Percentiles rank a stretch among this genome's conserved stretches.
phyloP scores from a whole-genome alignment of 345 rosid genomes.

The Euphorbia peplus region DNA sequence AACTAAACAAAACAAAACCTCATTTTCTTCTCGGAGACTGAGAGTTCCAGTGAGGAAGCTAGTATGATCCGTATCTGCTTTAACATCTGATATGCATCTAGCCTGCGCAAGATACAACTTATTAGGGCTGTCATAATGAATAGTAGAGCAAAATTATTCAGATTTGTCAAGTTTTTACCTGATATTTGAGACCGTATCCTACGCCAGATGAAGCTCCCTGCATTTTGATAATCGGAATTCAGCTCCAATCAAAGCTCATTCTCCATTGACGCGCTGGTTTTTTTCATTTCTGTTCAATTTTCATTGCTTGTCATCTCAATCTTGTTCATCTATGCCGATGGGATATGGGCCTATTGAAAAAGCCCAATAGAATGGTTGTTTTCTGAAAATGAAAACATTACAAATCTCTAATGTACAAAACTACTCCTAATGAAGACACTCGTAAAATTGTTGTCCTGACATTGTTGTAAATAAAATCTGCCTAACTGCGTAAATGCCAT shows the following conservation, averaged over 20 bases:
- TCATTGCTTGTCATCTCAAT: neutral
- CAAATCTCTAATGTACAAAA: no score
- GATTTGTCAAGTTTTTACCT: conserved; percentile 41
- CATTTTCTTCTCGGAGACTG: conserved; percentile 87
- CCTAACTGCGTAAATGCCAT: no score
- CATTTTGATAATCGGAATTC: conserved; percentile 30
- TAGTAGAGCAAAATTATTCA: neutral
- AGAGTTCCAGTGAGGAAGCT: conserved; percentile 96
- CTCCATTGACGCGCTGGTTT: neutral
- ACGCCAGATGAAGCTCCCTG: conserved; percentile 88
- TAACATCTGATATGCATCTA: conserved; percentile 87
- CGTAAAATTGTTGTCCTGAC: no score
- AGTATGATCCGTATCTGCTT: conserved; percentile 91
- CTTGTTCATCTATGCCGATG: neutral
- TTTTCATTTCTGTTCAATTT: neutral
- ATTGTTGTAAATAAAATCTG: no score
- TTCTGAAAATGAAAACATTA: no score
- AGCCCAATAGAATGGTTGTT: no score
- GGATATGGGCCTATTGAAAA: no score
- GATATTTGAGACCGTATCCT: conserved; percentile 89
- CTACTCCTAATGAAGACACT: no score
- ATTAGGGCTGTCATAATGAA: neutral
- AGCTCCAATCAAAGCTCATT: neutral
- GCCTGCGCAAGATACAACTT: conserved; percentile 44
- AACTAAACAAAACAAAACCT: conserved; percentile 36